A percentile compares a stretch with the other conserved stretches of the same genome.
Evolutionary conservation across 83 land plant species (phyloP).

Genomic region (Isoetes engelmannii): DNA sequence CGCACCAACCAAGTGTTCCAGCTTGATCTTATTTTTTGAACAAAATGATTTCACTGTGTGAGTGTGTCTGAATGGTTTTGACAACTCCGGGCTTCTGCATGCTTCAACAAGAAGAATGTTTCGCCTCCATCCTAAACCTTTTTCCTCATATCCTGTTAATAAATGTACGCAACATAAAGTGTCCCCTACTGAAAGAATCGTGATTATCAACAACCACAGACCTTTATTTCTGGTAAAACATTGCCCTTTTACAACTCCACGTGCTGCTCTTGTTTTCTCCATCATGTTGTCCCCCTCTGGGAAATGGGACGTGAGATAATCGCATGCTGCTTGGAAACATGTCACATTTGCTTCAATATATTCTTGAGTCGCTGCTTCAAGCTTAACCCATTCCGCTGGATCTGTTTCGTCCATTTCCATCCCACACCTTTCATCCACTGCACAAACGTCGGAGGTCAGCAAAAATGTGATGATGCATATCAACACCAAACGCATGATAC

Average conservation of each 20-base stretch:
- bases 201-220: too few species aligned
- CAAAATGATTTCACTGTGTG: conserved; percentile 75
- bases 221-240: background rate
- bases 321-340: conserved; percentile 64
- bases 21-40: conserved; percentile 50
- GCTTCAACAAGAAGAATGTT: conserved; percentile 71
- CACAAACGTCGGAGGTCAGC: background rate
- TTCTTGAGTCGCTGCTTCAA: conserved; percentile 89
- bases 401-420: conserved; percentile 99
- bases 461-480: conserved; percentile 1
- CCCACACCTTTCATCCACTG: conserved; percentile 96
- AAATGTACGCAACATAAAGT: background rate
- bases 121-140: conserved; percentile 81
- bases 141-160: conserved; percentile 35
- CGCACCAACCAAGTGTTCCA: conserved; percentile 35
- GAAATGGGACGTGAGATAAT: conserved; percentile 42
- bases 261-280: conserved; percentile 38
- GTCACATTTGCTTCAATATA: conserved; percentile 52
- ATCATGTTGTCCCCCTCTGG: conserved; percentile 64
- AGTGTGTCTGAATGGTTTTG: conserved; percentile 59
- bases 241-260: conserved; percentile 12
- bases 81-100: conserved; percentile 54
- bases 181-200: too few species aligned
- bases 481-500: conserved; percentile 24
- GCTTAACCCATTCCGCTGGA: conserved; percentile 74